Base-by-base conservation (phyloP, 1,284 basidiomycete species). In the Chalciporus sp. region DNA sequence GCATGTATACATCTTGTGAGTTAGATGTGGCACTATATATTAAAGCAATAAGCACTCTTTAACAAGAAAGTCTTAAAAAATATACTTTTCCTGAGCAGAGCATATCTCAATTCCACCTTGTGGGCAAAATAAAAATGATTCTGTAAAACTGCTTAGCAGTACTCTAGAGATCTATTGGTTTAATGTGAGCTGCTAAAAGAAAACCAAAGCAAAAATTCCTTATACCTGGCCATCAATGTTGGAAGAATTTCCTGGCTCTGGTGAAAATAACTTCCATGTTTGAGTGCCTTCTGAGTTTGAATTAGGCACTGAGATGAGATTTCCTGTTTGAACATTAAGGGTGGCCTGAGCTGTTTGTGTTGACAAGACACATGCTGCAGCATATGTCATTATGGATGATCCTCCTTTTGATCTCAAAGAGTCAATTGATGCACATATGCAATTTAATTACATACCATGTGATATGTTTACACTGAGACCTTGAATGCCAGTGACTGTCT, bases 181-280 rank as follows among this genome's bases (percentile, higher is more conserved):
- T 7, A 11, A 23, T 42, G 16, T 23, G 17, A 42, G 20, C 17
- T 28, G 10, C 19, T 47, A 17, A 10, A n/a, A n/a, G n/a, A n/a
- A n/a, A n/a, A n/a, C n/a, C n/a, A n/a, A n/a, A n/a, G n/a, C n/a
- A n/a, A n/a, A n/a, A n/a, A n/a, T n/a, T n/a, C n/a, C n/a, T n/a
- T n/a, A n/a, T n/a, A n/a, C n/a, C n/a, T n/a, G n/a, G n/a, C n/a
- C n/a, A n/a, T n/a, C n/a, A n/a, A n/a, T n/a, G n/a, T n/a, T n/a
- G n/a, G n/a, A n/a, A n/a, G n/a, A n/a, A n/a, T n/a, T n/a, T n/a
- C n/a, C n/a, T 10, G 2, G 44, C 5, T 1, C 35, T 46, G 46
- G 17, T 5, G 56, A 20, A 50, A 42, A 58, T 6, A 58, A 8
- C 2, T 42, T 20, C 56, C 56, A 58, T 1, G 33, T 7, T 29